These are phyloP conservation scores for Fusarium austroafricanum DNA, from an alignment of 2,329 filamentous ascomycete species.

Conservation along the genomic window DNA sequence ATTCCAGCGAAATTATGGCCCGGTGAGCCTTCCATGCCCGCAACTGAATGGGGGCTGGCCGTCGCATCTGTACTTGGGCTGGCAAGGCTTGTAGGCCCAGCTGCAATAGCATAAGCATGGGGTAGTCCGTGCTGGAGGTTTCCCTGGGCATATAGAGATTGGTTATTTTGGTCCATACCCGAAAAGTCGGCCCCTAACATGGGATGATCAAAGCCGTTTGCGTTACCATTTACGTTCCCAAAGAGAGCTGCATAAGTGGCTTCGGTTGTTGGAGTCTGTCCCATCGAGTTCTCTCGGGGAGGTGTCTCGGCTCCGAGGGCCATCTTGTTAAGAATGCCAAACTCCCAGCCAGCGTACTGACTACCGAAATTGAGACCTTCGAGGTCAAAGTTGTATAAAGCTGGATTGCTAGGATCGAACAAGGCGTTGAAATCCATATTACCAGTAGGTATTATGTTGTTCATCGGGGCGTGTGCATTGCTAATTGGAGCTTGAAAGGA, in stretches of 20 bases:
- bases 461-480: constrained; percentile 60
- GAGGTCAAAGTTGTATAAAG: constrained; percentile 94
- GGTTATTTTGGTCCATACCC: constrained; percentile 62
- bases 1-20: constrained; percentile 48
- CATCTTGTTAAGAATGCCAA: constrained; percentile 97
- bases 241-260: constrained; percentile 61
- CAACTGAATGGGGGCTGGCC: constrained; percentile 67
- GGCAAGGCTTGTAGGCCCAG: constrained; percentile 70
- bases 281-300: constrained; percentile 71
- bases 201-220: constrained; percentile 62
- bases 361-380: constrained; percentile 91
- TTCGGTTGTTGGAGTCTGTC: constrained; percentile 53
- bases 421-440: constrained; percentile 68
- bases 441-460: constrained; percentile 63
- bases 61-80: constrained; percentile 74
- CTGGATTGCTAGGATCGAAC: constrained; percentile 92
- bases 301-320: constrained; percentile 79
- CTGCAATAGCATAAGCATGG: constrained; percentile 73
- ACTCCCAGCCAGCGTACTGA: constrained; percentile 94
- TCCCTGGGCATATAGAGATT: constrained; percentile 63
- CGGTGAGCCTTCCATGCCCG: constrained; percentile 67
- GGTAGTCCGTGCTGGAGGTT: constrained; percentile 72
- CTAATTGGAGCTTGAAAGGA: constrained; percentile 70
- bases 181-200: constrained; percentile 65
- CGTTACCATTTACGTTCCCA: constrained; percentile 61